Percentiles rank a stretch among this genome's conserved stretches.
Evolutionary conservation across 2,329 filamentous ascomycete species (phyloP).

Genomic region (Nigrospora sphaerica): DNA sequence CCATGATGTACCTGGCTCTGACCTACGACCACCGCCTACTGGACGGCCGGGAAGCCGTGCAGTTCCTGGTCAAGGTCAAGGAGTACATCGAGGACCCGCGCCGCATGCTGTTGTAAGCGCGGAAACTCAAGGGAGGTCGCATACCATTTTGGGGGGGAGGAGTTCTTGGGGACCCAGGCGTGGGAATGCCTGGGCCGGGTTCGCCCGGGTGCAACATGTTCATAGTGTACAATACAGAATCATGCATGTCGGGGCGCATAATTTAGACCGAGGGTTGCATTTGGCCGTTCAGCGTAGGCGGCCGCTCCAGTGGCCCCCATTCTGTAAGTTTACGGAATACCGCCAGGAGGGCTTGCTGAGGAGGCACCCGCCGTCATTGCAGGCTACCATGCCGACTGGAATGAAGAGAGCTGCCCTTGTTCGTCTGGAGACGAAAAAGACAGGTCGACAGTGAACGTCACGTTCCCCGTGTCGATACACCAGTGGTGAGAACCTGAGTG

Average conservation of each 20-base stretch:
- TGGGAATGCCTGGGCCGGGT: background rate
- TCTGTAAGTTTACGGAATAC: no score
- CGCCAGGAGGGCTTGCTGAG: no score
- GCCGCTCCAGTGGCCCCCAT: no score
- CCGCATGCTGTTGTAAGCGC: conserved; percentile 67
- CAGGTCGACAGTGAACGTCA: no score
- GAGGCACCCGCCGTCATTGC: no score
- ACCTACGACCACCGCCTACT: conserved; percentile 97
- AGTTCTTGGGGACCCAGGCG: conserved; percentile 1
- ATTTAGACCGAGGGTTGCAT: background rate
- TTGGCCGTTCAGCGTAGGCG: no score
- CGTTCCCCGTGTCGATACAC: no score
- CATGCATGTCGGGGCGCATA: conserved; percentile 5
- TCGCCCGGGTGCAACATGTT: conserved; percentile 1
- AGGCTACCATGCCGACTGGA: no score
- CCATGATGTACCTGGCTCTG: conserved; percentile 99
- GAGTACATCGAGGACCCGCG: conserved; percentile 94
- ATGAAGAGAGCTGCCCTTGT: no score
- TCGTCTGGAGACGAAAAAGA: no score
- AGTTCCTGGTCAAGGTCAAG: conserved; percentile 95
- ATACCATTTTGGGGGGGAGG: background rate
- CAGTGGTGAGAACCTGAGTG: no score
- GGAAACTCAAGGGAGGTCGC: background rate
- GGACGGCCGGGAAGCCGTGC: conserved; percentile 90
- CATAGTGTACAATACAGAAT: conserved; percentile 9